A percentile compares a stretch with the other conserved stretches of the same genome.
phyloP scores from a whole-genome alignment of 2,329 filamentous ascomycete species.

The Aureobasidium lini region DNA sequence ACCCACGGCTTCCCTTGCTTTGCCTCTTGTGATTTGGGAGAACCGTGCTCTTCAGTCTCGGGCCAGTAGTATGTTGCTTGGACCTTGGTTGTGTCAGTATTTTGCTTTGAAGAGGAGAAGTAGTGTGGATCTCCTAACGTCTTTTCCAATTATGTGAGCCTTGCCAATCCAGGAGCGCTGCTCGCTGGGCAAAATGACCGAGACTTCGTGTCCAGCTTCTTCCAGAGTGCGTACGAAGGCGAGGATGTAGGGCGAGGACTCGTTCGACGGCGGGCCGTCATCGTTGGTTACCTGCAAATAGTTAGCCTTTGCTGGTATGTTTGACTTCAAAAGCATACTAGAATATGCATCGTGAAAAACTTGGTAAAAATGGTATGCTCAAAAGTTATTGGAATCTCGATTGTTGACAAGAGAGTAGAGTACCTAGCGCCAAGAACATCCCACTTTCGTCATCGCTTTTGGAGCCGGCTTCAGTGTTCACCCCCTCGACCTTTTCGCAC shows the following conservation, averaged over 20 bases:
- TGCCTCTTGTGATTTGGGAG: not conserved
- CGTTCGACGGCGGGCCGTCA: slow-evolving; percentile 43
- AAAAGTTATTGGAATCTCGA: not conserved
- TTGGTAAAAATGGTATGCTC: not conserved
- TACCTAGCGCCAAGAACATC: not conserved
- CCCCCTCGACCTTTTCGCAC: too few relatives aligned
- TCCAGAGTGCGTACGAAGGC: slow-evolving; percentile 40
- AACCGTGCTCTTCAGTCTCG: slow-evolving; percentile 29
- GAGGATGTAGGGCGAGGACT: slow-evolving; percentile 44
- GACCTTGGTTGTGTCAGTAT: not conserved
- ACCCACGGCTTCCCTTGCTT: slow-evolving; percentile 41
- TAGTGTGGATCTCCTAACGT: slow-evolving; percentile 44
- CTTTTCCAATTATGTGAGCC: slow-evolving; percentile 81
- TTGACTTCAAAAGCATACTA: slow-evolving; percentile 15
- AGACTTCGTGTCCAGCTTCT: slow-evolving; percentile 73
- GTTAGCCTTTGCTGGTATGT: not conserved
- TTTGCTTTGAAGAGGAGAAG: not conserved
- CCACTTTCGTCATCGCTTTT: not conserved
- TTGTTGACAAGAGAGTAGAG: not conserved
- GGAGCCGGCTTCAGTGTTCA: not conserved
- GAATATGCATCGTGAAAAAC: slow-evolving; percentile 16
- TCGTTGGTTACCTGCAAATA: slow-evolving; percentile 41
- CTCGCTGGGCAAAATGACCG: slow-evolving; percentile 80
- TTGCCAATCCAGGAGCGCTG: slow-evolving; percentile 99
- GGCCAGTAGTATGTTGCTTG: slow-evolving; percentile 37